Evolutionary conservation across 192 early-diverging fungal species (phyloP).

Genomic region (Coemansia sp.): DNA sequence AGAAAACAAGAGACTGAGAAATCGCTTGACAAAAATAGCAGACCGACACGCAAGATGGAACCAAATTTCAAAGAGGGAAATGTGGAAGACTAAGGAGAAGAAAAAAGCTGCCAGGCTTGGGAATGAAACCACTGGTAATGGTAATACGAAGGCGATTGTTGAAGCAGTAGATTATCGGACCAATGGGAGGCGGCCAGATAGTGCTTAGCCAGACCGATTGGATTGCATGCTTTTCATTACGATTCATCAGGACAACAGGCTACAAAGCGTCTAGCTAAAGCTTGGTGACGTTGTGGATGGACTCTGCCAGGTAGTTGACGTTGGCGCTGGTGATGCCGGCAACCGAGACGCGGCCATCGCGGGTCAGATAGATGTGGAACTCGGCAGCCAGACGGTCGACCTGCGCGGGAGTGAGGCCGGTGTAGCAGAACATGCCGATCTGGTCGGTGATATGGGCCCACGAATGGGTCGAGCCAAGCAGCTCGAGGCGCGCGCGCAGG

Average conservation of each 20-base stretch:
- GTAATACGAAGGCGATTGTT: too few relatives aligned
- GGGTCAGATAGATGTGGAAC: conserved; percentile 91
- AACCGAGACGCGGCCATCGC: conserved; percentile 95
- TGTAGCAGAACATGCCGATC: conserved; percentile 99
- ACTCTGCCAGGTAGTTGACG: conserved; percentile 94
- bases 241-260: too few relatives aligned
- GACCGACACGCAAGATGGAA: conserved; percentile 36
- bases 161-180: too few relatives aligned
- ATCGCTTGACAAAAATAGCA: conserved; percentile 3
- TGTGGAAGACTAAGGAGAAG: conserved; percentile 7
- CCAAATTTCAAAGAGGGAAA: conserved; percentile 1
- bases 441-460: conserved; percentile 95
- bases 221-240: too few relatives aligned
- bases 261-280: conserved; percentile 17
- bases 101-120: too few relatives aligned
- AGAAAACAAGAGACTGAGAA: conserved; percentile 7
- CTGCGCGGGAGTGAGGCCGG: conserved; percentile 87
- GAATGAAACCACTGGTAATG: background rate
- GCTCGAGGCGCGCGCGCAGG: conserved; percentile 77
- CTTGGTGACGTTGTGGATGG: conserved; percentile 93
- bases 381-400: conserved; percentile 80
- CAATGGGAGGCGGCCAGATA: too few relatives aligned
- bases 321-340: conserved; percentile 92
- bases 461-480: conserved; percentile 69
- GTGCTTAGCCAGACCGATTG: too few relatives aligned